Conservation (phyloP, 73 alveolate species). For the Loxodes magnus region DNA sequence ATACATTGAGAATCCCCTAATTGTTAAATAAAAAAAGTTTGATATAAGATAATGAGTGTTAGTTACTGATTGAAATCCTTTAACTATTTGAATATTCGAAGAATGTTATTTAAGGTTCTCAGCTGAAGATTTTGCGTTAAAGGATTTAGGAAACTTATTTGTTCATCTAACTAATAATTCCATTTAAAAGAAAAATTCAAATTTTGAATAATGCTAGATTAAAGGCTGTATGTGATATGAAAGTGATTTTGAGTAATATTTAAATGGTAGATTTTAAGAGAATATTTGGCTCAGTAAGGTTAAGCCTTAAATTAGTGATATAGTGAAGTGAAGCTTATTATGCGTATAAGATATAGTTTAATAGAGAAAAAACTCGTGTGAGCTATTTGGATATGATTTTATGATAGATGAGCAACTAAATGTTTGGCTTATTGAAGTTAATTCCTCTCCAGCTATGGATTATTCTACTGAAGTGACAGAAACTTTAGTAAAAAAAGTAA, state of each 20-base stretch:
- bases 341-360: slow-evolving; percentile 82
- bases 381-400: slow-evolving; percentile 90
- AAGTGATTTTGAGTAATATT: slow-evolving; percentile 56
- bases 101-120: slow-evolving; percentile 90
- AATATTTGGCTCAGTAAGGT: slow-evolving; percentile 72
- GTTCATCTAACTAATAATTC: slow-evolving; percentile 34
- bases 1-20: slow-evolving; percentile 93
- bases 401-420: slow-evolving; percentile 81
- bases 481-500: slow-evolving; percentile 27
- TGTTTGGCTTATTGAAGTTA: slow-evolving; percentile 76
- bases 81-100: slow-evolving; percentile 78
- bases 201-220: slow-evolving; percentile 51
- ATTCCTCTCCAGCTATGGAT: slow-evolving; percentile 80
- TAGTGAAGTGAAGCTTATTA: slow-evolving; percentile 64
- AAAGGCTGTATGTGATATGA: slow-evolving; percentile 92
- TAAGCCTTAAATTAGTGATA: slow-evolving; percentile 59
- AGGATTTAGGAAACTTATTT: slow-evolving; percentile 15
- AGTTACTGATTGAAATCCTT: slow-evolving; percentile 86
- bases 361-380: slow-evolving; percentile 69
- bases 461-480: slow-evolving; percentile 65
- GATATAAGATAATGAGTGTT: slow-evolving; percentile 93
- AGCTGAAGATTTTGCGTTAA: slow-evolving; percentile 18
- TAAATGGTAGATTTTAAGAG: slow-evolving; percentile 23
- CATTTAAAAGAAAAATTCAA: slow-evolving; percentile 17
- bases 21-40: slow-evolving; percentile 49